A percentile compares a stretch with the other conserved stretches of the same genome.
Conservation (phyloP, 495 filamentous ascomycete genomes). For the Echria macrotheca region DNA sequence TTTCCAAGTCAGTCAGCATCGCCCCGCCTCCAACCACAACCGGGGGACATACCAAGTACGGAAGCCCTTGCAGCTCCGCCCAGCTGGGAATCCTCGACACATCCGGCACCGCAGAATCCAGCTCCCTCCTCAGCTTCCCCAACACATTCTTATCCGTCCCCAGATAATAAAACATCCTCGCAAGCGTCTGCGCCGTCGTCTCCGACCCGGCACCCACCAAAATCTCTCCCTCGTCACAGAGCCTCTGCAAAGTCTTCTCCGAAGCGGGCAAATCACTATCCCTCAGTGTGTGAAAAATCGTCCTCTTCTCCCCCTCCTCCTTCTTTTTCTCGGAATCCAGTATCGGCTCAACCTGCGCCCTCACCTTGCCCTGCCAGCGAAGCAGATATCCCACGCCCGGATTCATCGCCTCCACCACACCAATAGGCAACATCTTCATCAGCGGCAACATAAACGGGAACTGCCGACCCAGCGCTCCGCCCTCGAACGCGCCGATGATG, state of each 20-base stretch:
- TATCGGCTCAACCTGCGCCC: constrained; percentile 7
- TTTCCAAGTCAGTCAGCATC: constrained; percentile 10
- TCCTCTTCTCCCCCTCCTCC: constrained; percentile 2
- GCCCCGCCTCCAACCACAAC: background rate
- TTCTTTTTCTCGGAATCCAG: constrained; percentile 4
- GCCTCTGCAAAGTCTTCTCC: constrained; percentile 28
- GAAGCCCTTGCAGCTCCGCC: constrained; percentile 44
- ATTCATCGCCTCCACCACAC: constrained; percentile 7
- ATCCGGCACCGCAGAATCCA: constrained; percentile 25
- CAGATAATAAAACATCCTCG: constrained; percentile 36
- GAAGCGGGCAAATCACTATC: constrained; percentile 35
- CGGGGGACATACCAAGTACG: constrained; percentile 37
- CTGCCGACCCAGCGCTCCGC: constrained; percentile 12
- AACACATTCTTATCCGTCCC: constrained; percentile 23
- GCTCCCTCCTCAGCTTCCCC: constrained; percentile 27
- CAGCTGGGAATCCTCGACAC: constrained; percentile 23
- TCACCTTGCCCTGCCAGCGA: background rate
- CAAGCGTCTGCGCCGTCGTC: constrained; percentile 32
- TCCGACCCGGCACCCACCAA: constrained; percentile 40
- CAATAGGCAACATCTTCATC: constrained; percentile 15
- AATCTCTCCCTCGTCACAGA: constrained; percentile 36
- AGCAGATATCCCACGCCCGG: constrained; percentile 9
- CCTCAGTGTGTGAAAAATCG: constrained; percentile 37
- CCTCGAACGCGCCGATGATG: constrained; percentile 10
- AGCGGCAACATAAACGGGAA: constrained; percentile 19